Evolutionary conservation across 169 alveolate species (phyloP), one percentile per base, ranked within the genome.

Genomic region (Plasmodium vinckei): DNA sequence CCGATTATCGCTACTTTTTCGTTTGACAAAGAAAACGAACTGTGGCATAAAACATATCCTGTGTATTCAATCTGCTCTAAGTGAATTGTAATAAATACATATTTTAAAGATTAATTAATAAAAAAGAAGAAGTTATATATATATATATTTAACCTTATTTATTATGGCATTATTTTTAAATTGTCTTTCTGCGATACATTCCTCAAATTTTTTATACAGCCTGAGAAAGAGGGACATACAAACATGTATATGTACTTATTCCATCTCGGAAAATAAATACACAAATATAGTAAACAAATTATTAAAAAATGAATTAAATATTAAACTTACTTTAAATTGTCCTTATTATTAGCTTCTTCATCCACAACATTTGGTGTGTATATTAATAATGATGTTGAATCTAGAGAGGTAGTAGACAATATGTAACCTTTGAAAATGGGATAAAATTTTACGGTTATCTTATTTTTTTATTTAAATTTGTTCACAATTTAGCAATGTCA

Each of bases 1-100:
- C 88, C 72, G 27, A 77, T 77, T 63, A 77, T 69, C 15, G 88
- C 88, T 9, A 77, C 49, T 44, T 69, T 77, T 77, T 64, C 73
- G 42, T 64, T 64, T 54, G 88, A 77, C 33, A 59, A 21, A 27
- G 88, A 77, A 77, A 77, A 77, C 27, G 88, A 63, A 64, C 77
- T 47, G 17, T 77, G 77, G 39, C 17, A 27, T 51, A 77, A 33
- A 44, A 77, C 27, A 47, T 77, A 59, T 54, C 88, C 88, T 77
- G 27, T 46, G 56, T 49, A 77, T 64, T 77, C 88, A 46, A 77
- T 64, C 88, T 77, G 88, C 44, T 68, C 68, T 63, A 51, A 54
- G 25, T 59, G 72, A 17, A 49, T 42, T 42, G 33, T 23, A 47
- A 64, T 64, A 51, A 68, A 57, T 46, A 15, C n/a, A 19, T 49